Percentiles rank a stretch among this genome's conserved stretches.
These are phyloP conservation scores for Alternaria sp. DNA, from an alignment of 2,329 filamentous ascomycete genomes.

Conservation along the genomic window DNA sequence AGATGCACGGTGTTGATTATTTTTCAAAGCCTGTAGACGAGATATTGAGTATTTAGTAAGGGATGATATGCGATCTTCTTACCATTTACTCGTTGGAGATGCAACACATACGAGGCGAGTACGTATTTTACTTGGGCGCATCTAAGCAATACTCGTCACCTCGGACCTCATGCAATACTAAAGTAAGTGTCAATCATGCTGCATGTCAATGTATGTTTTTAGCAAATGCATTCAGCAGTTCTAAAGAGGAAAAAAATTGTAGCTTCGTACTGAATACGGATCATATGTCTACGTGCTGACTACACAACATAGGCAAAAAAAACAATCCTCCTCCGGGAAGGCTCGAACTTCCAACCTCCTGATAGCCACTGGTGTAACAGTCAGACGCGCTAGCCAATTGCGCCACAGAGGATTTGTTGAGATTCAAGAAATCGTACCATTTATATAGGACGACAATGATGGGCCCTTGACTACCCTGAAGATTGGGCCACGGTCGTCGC, in stretches of 20 bases:
- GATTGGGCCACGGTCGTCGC: neutral
- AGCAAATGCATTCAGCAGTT: neutral
- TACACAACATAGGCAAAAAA: neutral
- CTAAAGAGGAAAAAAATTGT: neutral
- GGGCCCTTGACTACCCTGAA: too few species aligned
- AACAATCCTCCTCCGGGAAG: slow-evolving; percentile 36
- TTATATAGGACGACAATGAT: too few species aligned
- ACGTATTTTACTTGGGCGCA: neutral
- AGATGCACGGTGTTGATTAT: slow-evolving; percentile 40
- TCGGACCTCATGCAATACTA: neutral
- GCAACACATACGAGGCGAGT: neutral
- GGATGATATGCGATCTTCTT: neutral
- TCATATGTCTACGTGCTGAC: neutral
- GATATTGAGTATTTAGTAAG: neutral
- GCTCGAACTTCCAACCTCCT: slow-evolving; percentile 40
- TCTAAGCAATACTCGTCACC: neutral
- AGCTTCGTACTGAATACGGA: neutral
- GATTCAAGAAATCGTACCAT: neutral
- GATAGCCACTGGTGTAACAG: slow-evolving; percentile 56
- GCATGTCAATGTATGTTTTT: neutral
- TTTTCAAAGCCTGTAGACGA: neutral
- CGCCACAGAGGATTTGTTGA: slow-evolving; percentile 48
- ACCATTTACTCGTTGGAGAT: neutral
- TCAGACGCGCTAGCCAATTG: slow-evolving; percentile 67
- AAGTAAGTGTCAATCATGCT: neutral